phyloP scores from a whole-genome alignment of 805 yeast genomes.

The Aciculoconidium aculeatum region DNA sequence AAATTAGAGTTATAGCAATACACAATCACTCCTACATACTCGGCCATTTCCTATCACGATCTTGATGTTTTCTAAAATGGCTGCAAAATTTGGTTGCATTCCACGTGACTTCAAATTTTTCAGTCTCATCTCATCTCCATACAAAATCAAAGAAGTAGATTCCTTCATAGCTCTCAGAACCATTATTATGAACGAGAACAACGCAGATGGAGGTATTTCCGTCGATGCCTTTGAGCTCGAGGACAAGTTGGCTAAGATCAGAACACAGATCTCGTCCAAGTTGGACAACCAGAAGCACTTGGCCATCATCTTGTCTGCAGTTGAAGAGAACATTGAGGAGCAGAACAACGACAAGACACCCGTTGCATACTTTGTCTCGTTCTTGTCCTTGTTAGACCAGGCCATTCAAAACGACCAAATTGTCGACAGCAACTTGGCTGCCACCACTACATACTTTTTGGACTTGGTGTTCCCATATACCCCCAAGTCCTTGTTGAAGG shows the following conservation, averaged over 20 bases:
- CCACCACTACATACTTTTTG: conserved; percentile 72
- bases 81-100: too few relatives aligned
- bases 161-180: conserved; percentile 1
- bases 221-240: conserved; percentile 47
- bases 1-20: too few relatives aligned
- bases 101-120: too few relatives aligned
- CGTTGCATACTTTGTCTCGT: conserved; percentile 80
- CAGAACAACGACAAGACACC: conserved; percentile 59
- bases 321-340: conserved; percentile 79
- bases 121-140: conserved; percentile 3
- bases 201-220: conserved; percentile 35
- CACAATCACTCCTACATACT: too few relatives aligned
- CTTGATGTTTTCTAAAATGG: too few relatives aligned
- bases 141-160: too few relatives aligned
- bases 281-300: conserved; percentile 80
- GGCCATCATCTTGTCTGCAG: conserved; percentile 79
- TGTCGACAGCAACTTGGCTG: conserved; percentile 59
- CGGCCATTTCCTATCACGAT: too few relatives aligned
- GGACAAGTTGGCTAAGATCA: conserved; percentile 57
- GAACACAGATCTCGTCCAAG: conserved; percentile 71
- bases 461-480: conserved; percentile 74
- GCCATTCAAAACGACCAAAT: conserved; percentile 46
- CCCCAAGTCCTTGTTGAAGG: conserved; percentile 60
- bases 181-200: conserved; percentile 21
- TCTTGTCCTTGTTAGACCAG: conserved; percentile 76